Evolutionary conservation across 2,329 filamentous ascomycete species (phyloP).

Genomic region (Dactylellina parvicollis): DNA sequence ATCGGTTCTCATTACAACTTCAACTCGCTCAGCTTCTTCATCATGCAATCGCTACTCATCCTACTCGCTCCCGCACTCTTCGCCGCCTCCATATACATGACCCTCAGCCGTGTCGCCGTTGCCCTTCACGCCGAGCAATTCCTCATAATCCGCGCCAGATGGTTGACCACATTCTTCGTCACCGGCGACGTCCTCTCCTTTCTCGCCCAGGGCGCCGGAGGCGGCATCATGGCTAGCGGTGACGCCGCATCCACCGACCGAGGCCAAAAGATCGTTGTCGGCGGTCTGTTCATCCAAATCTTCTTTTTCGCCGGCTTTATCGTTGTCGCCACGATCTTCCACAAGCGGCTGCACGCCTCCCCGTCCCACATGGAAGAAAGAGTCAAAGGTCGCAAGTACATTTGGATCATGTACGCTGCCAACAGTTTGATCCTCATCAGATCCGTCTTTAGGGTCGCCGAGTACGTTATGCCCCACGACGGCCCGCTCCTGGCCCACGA

Average conservation of each 20-base stretch:
- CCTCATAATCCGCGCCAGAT: constrained; percentile 63
- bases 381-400: constrained; percentile 35
- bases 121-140: constrained; percentile 61
- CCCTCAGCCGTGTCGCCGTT: constrained; percentile 61
- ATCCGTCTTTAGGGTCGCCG: constrained; percentile 65
- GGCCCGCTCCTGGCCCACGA: constrained; percentile 64
- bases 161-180: constrained; percentile 69
- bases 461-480: constrained; percentile 64
- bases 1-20: constrained; percentile 57
- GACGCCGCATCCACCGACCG: constrained; percentile 59
- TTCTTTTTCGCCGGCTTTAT: constrained; percentile 69
- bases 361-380: constrained; percentile 17
- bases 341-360: constrained; percentile 57
- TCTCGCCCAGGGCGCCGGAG: constrained; percentile 63
- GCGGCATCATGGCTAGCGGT: constrained; percentile 60
- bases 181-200: constrained; percentile 68
- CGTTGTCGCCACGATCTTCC: constrained; percentile 65
- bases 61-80: constrained; percentile 66
- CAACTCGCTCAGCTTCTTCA: constrained; percentile 61
- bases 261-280: constrained; percentile 68
- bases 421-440: constrained; percentile 65
- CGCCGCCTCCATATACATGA: constrained; percentile 67
- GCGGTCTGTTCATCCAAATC: constrained; percentile 69
- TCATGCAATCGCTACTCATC: constrained; percentile 63
- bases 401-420: constrained; percentile 62